Base-by-base conservation (phyloP, 169 alveolate species). In the Plasmodium gallinaceum region DNA sequence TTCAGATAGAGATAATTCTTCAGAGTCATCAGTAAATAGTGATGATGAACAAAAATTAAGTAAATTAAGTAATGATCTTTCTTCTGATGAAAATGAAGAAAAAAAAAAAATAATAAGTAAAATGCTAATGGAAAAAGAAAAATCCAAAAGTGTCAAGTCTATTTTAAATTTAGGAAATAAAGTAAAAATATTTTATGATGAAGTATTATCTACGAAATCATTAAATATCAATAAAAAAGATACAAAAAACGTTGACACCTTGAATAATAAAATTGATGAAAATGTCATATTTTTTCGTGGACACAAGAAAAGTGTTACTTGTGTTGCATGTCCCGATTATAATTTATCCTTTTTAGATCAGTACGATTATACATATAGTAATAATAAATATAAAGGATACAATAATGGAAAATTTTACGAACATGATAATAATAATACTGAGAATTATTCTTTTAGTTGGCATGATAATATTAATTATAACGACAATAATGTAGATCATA, bases 281-380 rank as follows among this genome's bases (percentile, higher is more conserved):
- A 78, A 65, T 64, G 78, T 69, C 7, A 39, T 78, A 9, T 78
- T 78, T 46, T 78, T 64, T 58, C 43, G 68, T 39, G 89, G 89
- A 22, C 89, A 78, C 58, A 78, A 78, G 51, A 78, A 78, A 57
- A 78, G 89, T 70, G 89, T 78, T 57, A 78, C 89, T 18, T 64
- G 78, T 58, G 89, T 78, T 32, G 78, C 89, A 1, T 78, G 71
- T 14, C 89, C 89, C n/a, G 89, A 78, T 65, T 78, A 39, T 51
- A 78, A 78, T 43, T 69, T 78, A 18, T 78, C 89, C 10, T 78
- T 78, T 43, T 24, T 78, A 18, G 89, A 78, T 57, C 74, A 78
- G 12, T 78, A 78, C 22, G 78, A 78, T 12, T 78, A 78, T 70
- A 70, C 64, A 24, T 9, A 42, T 18, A 20, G 14, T 10, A 42